Evolutionary conservation across 371 early-diverging fungal genomes (phyloP).

Genomic region (Apophysomyces variabilis): DNA sequence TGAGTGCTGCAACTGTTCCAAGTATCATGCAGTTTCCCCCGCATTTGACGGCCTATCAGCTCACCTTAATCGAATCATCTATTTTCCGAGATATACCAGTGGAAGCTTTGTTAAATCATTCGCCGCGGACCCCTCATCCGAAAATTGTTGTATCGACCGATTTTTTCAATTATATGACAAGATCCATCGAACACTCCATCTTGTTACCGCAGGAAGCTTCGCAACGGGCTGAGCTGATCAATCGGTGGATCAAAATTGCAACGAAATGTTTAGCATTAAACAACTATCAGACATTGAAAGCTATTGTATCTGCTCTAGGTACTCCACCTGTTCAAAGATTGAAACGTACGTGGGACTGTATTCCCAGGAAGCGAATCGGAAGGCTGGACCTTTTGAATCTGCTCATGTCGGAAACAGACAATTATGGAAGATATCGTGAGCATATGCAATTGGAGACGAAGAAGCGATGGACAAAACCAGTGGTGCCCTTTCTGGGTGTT

Average conservation of each 20-base stretch:
- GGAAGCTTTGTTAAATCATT: conserved; percentile 63
- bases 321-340: conserved; percentile 76
- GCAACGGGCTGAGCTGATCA: conserved; percentile 63
- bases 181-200: conserved; percentile 73
- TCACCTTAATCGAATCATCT: conserved; percentile 70
- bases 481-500: conserved; percentile 74
- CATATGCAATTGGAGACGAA: conserved; percentile 41
- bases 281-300: conserved; percentile 75
- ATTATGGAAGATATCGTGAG: conserved; percentile 70
- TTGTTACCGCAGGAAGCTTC: conserved; percentile 59
- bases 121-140: conserved; percentile 63
- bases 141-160: conserved; percentile 71
- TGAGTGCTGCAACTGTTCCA: conserved; percentile 57
- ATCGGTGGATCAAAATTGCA: conserved; percentile 76
- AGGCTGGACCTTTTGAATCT: conserved; percentile 56
- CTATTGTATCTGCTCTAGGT: conserved; percentile 67
- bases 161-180: conserved; percentile 80
- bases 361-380: conserved; percentile 65
- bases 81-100: conserved; percentile 70
- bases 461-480: conserved; percentile 44
- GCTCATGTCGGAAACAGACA: conserved; percentile 72
- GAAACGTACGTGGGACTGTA: conserved; percentile 71
- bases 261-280: conserved; percentile 59
- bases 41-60: conserved; percentile 68
- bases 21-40: conserved; percentile 67